phyloP scores from a whole-genome alignment of 805 yeast species.

The Kazachstania martiniae region DNA sequence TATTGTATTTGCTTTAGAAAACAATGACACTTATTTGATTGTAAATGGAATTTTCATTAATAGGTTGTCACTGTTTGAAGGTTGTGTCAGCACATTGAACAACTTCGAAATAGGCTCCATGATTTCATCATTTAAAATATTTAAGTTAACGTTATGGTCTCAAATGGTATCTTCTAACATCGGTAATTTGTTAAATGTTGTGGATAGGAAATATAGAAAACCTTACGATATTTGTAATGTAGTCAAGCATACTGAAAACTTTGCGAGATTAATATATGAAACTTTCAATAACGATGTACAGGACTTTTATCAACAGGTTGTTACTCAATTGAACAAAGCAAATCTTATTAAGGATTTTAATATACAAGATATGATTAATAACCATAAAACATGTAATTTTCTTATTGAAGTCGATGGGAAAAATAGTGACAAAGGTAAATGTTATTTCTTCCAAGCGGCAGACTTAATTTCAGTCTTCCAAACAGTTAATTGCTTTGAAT shows the following conservation, averaged over 20 bases:
- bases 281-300: no score
- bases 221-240: no score
- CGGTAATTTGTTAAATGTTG: constrained; percentile 1
- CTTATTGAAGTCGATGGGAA: constrained; percentile 8
- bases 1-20: constrained; percentile 9
- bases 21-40: constrained; percentile 9
- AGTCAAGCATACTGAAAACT: no score
- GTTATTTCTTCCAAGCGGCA: constrained; percentile 11
- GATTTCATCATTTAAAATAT: constrained; percentile 24
- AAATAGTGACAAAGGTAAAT: constrained; percentile 8
- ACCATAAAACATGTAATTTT: constrained; percentile 7
- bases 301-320: no score
- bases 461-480: constrained; percentile 11
- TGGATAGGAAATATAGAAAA: neutral
- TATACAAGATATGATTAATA: constrained; percentile 7
- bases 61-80: constrained; percentile 12
- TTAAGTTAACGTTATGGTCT: constrained; percentile 11
- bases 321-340: neutral
- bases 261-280: no score
- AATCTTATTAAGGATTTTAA: constrained; percentile 3
- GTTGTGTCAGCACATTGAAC: constrained; percentile 5
- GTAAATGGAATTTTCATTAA: constrained; percentile 17
- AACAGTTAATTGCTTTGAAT: constrained; percentile 10
- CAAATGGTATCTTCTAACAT: constrained; percentile 1
- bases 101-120: constrained; percentile 26